phyloP scores from a whole-genome alignment of 768 basidiomycete species.

The Scleroderma bovista region DNA sequence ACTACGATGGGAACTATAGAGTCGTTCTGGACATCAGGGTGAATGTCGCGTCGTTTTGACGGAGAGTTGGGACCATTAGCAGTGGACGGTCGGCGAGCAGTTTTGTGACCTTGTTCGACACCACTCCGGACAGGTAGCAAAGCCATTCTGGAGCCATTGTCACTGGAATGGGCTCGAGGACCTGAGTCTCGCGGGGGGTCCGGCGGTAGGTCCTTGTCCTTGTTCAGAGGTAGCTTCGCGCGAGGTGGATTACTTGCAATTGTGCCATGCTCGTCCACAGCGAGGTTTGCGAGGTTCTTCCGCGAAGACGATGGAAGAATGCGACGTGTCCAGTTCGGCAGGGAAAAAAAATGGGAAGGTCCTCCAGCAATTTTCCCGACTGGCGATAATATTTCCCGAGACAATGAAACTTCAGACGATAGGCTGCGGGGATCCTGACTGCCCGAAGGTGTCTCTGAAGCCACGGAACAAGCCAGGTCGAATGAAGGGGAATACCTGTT shows the following conservation, averaged over 20 bases:
- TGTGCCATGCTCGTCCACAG: conserved; percentile 21
- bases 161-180: not conserved
- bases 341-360: conserved; percentile 51
- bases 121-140: conserved; percentile 5
- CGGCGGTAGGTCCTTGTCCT: conserved; percentile 48
- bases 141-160: not conserved
- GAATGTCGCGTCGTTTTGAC: conserved; percentile 52
- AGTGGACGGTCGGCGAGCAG: conserved; percentile 6
- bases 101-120: not conserved
- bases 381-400: conserved; percentile 41
- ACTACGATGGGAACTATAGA: conserved; percentile 45
- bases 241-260: conserved; percentile 12
- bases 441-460: conserved; percentile 30
- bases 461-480: conserved; percentile 18
- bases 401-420: conserved; percentile 42
- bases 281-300: conserved; percentile 21
- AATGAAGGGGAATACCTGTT: conserved; percentile 29
- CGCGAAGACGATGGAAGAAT: conserved; percentile 29
- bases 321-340: conserved; percentile 61
- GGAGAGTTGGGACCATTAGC: conserved; percentile 26
- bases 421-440: conserved; percentile 28
- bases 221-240: conserved; percentile 7
- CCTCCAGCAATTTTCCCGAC: conserved; percentile 32
- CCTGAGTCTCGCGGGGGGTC: conserved; percentile 33
- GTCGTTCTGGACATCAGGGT: conserved; percentile 53